These are phyloP conservation scores for Fusarium pilosicola DNA, from an alignment of 2,329 filamentous ascomycete genomes.

Conservation along the genomic window DNA sequence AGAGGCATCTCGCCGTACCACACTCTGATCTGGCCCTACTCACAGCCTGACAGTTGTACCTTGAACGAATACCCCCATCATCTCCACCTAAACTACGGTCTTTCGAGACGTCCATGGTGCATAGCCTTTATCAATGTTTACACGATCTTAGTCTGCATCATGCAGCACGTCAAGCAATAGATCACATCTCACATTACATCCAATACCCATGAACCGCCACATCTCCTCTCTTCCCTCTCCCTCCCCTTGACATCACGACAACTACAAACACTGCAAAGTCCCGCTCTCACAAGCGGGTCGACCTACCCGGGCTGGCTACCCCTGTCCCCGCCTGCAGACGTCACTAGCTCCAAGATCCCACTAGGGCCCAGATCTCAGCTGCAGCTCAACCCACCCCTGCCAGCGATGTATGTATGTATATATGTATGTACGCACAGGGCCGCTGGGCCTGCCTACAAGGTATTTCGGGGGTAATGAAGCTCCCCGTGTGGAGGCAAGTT, in stretches of 20 bases:
- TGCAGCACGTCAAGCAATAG: neutral
- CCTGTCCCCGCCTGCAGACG: conserved; percentile 10
- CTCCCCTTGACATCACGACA: neutral
- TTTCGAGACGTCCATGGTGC: neutral
- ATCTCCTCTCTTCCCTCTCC: neutral
- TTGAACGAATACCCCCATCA: neutral
- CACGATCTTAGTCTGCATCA: neutral
- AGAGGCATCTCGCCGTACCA: neutral
- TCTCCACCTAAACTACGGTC: too few species aligned
- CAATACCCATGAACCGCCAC: neutral
- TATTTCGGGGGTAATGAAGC: neutral
- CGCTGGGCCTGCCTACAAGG: neutral
- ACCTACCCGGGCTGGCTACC: neutral
- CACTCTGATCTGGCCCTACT: neutral
- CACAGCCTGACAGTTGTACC: neutral
- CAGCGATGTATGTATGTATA: neutral
- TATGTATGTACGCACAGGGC: neutral
- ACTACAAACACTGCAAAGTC: conserved; percentile 5
- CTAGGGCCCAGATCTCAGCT: conserved; percentile 8
- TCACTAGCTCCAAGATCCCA: conserved; percentile 6
- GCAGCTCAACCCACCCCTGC: neutral
- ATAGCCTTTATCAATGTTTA: neutral
- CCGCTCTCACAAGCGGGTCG: neutral
- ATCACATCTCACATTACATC: neutral
- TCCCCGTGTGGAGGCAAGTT: conserved; percentile 12